Conservation (phyloP, 257 asterid species). For the Fraxinus anomala region DNA sequence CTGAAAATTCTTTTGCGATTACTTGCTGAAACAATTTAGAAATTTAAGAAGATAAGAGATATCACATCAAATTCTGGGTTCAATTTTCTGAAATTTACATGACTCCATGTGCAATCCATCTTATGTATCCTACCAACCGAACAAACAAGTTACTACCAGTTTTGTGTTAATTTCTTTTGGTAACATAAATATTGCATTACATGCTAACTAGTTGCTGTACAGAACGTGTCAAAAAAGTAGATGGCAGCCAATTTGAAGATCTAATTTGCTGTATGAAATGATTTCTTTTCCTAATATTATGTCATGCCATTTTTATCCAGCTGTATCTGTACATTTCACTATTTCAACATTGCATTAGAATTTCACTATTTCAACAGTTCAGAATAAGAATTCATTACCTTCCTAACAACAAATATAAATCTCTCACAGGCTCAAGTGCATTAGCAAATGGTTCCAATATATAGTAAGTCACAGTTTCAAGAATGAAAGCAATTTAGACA, state of each 20-base stretch:
- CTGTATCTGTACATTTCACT: not conserved
- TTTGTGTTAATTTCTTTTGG: constrained; percentile 11
- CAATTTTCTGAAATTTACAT: not conserved
- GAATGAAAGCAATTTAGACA: not conserved
- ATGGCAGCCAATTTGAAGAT: not conserved
- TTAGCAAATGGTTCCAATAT: not conserved
- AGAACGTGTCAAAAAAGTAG: constrained; percentile 1
- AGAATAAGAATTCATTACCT: not conserved
- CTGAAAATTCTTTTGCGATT: constrained; percentile 42
- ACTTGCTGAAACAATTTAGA: not conserved
- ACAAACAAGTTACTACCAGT: not conserved
- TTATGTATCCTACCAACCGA: not conserved
- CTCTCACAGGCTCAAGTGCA: not conserved
- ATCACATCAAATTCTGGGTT: not conserved
- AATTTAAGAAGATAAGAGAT: not conserved
- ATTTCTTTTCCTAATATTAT: not conserved
- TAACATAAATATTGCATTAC: constrained; percentile 2
- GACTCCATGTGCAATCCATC: not conserved
- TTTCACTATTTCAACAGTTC: not conserved
- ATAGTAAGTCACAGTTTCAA: not conserved
- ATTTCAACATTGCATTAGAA: too few species aligned
- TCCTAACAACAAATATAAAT: not conserved
- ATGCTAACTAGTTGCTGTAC: not conserved
- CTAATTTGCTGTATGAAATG: not conserved
- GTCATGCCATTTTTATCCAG: not conserved